A percentile compares a stretch with the other conserved stretches of the same genome.
Conservation (phyloP, 768 basidiomycete genomes). For the Lactifluus hygrophoroides region DNA sequence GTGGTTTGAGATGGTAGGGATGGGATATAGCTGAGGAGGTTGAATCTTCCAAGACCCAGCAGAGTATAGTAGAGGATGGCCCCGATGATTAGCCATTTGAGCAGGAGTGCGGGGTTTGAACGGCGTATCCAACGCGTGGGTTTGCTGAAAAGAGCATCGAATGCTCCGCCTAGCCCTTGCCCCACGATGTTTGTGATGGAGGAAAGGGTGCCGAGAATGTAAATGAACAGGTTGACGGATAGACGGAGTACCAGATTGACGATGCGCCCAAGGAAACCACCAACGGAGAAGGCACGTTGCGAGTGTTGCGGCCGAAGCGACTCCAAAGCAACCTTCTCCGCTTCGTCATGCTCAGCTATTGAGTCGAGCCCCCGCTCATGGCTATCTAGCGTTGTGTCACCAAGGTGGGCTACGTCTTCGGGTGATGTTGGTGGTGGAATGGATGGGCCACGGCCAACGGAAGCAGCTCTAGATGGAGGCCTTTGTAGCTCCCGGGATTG, state of each 20-base stretch:
- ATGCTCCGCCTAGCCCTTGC: slow-evolving; percentile 39
- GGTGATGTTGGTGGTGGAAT: slow-evolving; percentile 35
- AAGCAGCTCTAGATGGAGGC: slow-evolving; percentile 26
- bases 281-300: slow-evolving; percentile 34
- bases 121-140: slow-evolving; percentile 37
- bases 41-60: slow-evolving; percentile 33
- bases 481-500: slow-evolving; percentile 27
- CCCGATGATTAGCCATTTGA: slow-evolving; percentile 38
- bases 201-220: slow-evolving; percentile 20
- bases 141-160: slow-evolving; percentile 40
- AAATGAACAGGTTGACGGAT: slow-evolving; percentile 15
- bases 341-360: slow-evolving; percentile 60
- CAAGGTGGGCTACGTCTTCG: slow-evolving; percentile 6
- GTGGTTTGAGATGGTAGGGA: slow-evolving; percentile 27
- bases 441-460: slow-evolving; percentile 27
- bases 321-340: slow-evolving; percentile 2
- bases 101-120: slow-evolving; percentile 29
- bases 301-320: neutral
- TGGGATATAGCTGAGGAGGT: slow-evolving; percentile 14
- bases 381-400: slow-evolving; percentile 28
- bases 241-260: slow-evolving; percentile 32
- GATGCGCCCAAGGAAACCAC: slow-evolving; percentile 35
- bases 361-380: slow-evolving; percentile 48
- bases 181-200: slow-evolving; percentile 20
- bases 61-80: slow-evolving; percentile 38